Evolutionary conservation across 2,329 filamentous ascomycete genomes (phyloP), one percentile per base, ranked within the genome.

Genomic region (Neodidymelliopsis sp.): DNA sequence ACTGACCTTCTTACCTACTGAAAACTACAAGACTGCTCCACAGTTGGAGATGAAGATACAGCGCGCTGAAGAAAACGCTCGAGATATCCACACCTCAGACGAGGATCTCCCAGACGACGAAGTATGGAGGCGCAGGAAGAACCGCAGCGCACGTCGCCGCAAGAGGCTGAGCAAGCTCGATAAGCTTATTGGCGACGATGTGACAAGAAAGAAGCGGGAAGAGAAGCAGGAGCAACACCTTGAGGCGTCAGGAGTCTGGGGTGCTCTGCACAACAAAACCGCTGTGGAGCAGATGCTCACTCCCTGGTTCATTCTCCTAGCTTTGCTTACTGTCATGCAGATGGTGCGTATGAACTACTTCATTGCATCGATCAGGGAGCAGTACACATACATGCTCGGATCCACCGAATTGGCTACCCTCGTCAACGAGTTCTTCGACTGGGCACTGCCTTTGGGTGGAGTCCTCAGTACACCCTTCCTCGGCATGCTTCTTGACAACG

Each of bases 231-330:
- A 89, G 68, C 78, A 81, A 53, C 86, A 84, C 59, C 86, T 88
- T 41, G 79, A 83, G 40, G 81, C 80, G 4, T 88, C 85, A 20
- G 90, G 89, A 10, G 88, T 96, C 28, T 96, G 90, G 89, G 91
- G 91, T 31, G 87, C 87, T 18, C 81, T 96, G 76, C 91, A 96
- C 69, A 85, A 85, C 47, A 80, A 81, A 60, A 82, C 87, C 1
- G 87, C 89, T 1, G 67, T 79, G 30, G 77, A 89, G 61, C 91
- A 96, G 75, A 88, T 96, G 64, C 71, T 77, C 11, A 90, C 87
- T 4, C 87, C 87, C 0, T 96, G 90, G 90, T 96, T 93, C 68
- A 78, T 90, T 24, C 79, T 96, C 27, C 89, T 96, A 62, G 89
- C 89, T 4, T 73, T 91, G 15, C 93, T 96, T 70, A 96, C 90